Evolutionary conservation across 768 basidiomycete genomes (phyloP), one percentile per base, ranked within the genome.

Genomic region (Pisolithus microcarpus): DNA sequence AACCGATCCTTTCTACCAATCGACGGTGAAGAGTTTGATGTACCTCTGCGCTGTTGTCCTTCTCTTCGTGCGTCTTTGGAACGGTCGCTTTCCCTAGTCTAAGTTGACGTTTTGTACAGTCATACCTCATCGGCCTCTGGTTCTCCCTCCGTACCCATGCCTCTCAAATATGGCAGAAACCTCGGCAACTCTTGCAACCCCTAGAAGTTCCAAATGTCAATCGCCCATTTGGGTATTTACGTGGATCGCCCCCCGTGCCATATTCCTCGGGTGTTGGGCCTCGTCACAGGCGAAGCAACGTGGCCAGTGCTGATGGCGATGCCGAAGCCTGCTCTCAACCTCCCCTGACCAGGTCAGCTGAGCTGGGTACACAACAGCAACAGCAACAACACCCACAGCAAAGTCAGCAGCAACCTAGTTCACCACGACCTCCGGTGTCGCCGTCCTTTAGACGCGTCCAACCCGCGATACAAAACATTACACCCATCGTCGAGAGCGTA

Each of bases 131-230:
- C 52, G 96, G 96, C 34, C 75, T 98, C 1, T 98, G 96, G 96
- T 99, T 99, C 74, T 97, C 96, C 37, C 81, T 99, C 16, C 85
- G 91, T 43, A 99, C 96, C 1, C 96, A 99, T 64, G 96, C 96
- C 7, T 84, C 87, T 13, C 96, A 98, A 65, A 99, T 99, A 58
- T 99, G 96, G 96, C 93, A 98, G 65, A 97, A 98, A 64, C 94
- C 94, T 3, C 92, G 87, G 54, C 85, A 83, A 44, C 74, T 93
- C 3, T 68, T 92, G 48, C 81, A 90, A 36, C 71, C 79, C 2
- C 67, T 80, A 47, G 88, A 90, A 40, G 61, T 85, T 16, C 74
- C 80, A 5, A 64, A 72, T 15, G 54, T 63, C 26, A 73, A 76
- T 24, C 80, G 89, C 36, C 57, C 79, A 38, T 85, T 85, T 7